Conservation (phyloP, 2,329 filamentous ascomycete species). For the Trichoderma gracile region DNA sequence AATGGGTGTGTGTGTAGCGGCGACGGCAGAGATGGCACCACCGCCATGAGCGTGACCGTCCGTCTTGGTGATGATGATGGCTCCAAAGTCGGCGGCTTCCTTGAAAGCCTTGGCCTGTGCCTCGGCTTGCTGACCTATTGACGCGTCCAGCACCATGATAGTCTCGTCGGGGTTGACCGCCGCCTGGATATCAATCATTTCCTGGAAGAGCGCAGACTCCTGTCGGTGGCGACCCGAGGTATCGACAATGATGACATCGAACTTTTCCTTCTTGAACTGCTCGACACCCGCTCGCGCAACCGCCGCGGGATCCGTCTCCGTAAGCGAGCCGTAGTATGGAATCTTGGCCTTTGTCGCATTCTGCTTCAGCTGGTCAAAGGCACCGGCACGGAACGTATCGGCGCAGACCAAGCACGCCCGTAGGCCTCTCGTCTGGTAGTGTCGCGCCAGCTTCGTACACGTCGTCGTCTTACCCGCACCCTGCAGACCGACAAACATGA, state of each 20-base stretch:
- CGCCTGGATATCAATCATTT: conserved; percentile 95
- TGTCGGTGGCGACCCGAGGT: conserved; percentile 94
- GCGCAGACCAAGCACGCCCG: conserved; percentile 92
- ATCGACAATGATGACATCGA: conserved; percentile 98
- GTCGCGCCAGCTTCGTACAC: conserved; percentile 92
- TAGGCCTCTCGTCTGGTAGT: conserved; percentile 93
- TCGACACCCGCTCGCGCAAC: conserved; percentile 95
- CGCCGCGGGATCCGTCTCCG: conserved; percentile 90
- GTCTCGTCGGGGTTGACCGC: conserved; percentile 93
- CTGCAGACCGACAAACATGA: conserved; percentile 99
- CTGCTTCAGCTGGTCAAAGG: conserved; percentile 97
- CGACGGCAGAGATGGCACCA: conserved; percentile 96
- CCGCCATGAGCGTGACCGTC: conserved; percentile 94
- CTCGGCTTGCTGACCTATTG: conserved; percentile 94
- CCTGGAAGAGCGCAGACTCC: conserved; percentile 90
- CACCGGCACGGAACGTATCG: conserved; percentile 96
- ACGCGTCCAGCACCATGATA: conserved; percentile 96
- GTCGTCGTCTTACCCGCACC: conserved; percentile 98
- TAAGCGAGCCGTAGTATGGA: conserved; percentile 95
- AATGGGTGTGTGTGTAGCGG: conserved; percentile 93
- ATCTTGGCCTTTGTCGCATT: conserved; percentile 99
- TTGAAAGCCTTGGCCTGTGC: conserved; percentile 96
- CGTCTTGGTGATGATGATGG: conserved; percentile 98
- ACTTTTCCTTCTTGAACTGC: conserved; percentile 98
- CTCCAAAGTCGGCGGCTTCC: conserved; percentile 92